phyloP scores from a whole-genome alignment of 2,329 filamentous ascomycete genomes.

The Aspergillus pseudotamarii region DNA sequence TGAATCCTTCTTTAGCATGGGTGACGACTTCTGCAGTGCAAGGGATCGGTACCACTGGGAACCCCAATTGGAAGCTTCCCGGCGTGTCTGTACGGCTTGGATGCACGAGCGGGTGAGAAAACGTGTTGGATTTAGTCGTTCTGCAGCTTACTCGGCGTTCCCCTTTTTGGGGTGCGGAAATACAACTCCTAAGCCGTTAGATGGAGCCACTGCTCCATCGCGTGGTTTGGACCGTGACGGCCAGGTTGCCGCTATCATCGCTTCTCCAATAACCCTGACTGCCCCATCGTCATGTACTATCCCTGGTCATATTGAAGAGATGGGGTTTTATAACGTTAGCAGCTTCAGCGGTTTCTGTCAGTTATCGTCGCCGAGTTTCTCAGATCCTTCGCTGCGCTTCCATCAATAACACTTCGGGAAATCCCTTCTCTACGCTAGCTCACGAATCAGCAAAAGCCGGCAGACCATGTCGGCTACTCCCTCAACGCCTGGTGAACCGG shows the following conservation, averaged over 20 bases:
- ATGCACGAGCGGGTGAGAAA: background rate
- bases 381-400: background rate
- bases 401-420: background rate
- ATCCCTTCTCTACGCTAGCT: background rate
- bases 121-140: background rate
- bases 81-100: slow-evolving; percentile 3
- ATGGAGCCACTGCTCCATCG: slow-evolving; percentile 6
- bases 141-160: slow-evolving; percentile 5
- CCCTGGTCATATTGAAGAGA: background rate
- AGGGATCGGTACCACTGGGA: background rate
- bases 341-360: slow-evolving; percentile 4
- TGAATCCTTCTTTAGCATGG: slow-evolving; percentile 1
- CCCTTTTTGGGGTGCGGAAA: slow-evolving; percentile 1
- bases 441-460: background rate
- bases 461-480: slow-evolving; percentile 32
- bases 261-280: background rate
- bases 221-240: background rate
- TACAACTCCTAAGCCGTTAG: slow-evolving; percentile 1
- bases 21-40: slow-evolving; percentile 8
- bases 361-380: background rate
- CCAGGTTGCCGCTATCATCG: background rate
- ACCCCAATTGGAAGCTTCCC: slow-evolving; percentile 14
- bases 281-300: background rate
- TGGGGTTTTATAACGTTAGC: background rate
- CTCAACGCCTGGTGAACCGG: slow-evolving; percentile 22